Evolutionary conservation across 2,329 filamentous ascomycete species (phyloP).

Genomic region (Metarhizium album): DNA sequence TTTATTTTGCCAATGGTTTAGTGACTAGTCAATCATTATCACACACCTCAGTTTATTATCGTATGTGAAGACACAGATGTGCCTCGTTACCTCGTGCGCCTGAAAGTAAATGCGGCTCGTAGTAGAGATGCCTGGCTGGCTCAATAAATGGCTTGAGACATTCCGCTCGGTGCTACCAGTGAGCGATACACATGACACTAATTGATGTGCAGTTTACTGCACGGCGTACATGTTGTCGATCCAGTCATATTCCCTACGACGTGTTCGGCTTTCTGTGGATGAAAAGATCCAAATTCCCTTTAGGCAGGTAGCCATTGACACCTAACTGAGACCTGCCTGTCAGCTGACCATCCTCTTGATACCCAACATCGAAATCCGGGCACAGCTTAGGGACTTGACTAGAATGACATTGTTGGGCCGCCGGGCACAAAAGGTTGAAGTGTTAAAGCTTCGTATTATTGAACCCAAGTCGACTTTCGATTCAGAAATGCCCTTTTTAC

Average conservation of each 20-base stretch:
- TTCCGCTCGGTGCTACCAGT: neutral
- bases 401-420: neutral
- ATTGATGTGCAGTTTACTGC: conserved; percentile 7
- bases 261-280: neutral
- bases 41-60: neutral
- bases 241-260: neutral
- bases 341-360: neutral
- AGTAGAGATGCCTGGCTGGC: neutral
- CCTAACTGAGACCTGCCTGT: neutral
- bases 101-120: neutral
- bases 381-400: neutral
- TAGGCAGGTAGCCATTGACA: neutral
- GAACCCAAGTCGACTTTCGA: neutral
- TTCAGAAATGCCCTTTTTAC: neutral
- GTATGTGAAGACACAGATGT: neutral
- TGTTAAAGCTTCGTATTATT: neutral
- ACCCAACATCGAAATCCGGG: neutral
- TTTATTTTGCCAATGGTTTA: neutral
- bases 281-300: neutral
- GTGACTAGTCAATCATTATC: neutral
- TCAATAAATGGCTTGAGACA: neutral
- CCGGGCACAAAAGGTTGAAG: neutral
- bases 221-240: conserved; percentile 2
- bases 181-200: neutral
- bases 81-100: neutral